Conservation (phyloP, 2,329 filamentous ascomycete species). For the Sporothrix globosa region DNA sequence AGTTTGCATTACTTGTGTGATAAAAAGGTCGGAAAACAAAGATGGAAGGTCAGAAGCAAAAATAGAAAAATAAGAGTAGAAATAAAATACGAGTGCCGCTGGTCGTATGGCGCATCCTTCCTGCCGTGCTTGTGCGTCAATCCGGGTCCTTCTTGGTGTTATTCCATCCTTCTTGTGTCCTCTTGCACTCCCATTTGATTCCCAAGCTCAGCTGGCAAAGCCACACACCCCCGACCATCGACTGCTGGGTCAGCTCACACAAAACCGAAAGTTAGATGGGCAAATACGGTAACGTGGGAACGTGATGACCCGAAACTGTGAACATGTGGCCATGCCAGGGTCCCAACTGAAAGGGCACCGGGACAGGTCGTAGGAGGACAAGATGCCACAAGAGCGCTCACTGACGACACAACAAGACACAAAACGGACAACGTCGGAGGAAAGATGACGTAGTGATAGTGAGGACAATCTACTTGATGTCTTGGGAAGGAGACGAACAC, state of each 20-base stretch:
- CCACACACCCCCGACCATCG: neutral
- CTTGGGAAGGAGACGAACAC: too few species aligned
- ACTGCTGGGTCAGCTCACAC: slow-evolving; percentile 8
- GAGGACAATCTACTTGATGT: too few species aligned
- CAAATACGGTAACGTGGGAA: neutral
- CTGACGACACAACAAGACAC: neutral
- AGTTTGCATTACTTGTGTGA: neutral
- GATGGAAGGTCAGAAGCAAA: neutral
- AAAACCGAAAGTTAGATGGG: neutral
- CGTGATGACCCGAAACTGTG: neutral
- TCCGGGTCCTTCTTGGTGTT: neutral
- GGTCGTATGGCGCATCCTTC: neutral
- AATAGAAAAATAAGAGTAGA: neutral
- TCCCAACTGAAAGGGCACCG: slow-evolving; percentile 17
- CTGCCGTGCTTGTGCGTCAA: neutral
- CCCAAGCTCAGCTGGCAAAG: neutral
- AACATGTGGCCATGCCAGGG: slow-evolving; percentile 16
- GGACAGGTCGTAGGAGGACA: neutral
- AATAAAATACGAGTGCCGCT: neutral
- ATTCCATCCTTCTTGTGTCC: neutral
- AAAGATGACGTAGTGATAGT: neutral
- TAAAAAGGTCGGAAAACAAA: neutral
- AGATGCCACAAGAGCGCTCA: neutral
- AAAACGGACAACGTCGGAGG: neutral
- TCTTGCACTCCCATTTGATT: neutral